Conservation (phyloP, 2,329 filamentous ascomycete genomes). For the Aureobasidium subglaciale region DNA sequence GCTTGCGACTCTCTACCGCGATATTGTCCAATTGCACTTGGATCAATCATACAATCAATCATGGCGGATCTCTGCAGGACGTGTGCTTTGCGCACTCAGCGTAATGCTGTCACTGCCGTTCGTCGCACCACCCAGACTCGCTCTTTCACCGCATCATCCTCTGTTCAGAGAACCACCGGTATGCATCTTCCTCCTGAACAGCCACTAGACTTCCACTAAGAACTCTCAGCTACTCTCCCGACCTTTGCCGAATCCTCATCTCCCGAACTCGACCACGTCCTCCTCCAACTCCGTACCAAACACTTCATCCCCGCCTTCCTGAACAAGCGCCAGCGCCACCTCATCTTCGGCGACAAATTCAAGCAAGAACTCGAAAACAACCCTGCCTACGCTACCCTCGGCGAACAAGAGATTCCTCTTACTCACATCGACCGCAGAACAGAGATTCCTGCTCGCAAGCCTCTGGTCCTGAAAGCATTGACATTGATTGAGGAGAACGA, state of each 20-base stretch:
- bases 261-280: slow-evolving; percentile 34
- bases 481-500: slow-evolving; percentile 23
- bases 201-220: background rate
- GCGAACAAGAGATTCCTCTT: slow-evolving; percentile 32
- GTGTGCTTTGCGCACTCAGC: slow-evolving; percentile 28
- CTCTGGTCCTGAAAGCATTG: slow-evolving; percentile 26
- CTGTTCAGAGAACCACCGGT: slow-evolving; percentile 9
- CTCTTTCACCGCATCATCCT: slow-evolving; percentile 9
- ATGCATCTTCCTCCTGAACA: background rate
- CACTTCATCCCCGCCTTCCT: slow-evolving; percentile 41
- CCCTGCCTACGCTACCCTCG: slow-evolving; percentile 36
- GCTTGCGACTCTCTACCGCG: background rate
- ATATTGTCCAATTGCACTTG: background rate
- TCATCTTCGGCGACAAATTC: slow-evolving; percentile 37
- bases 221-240: slow-evolving; percentile 31
- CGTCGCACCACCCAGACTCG: slow-evolving; percentile 11
- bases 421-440: slow-evolving; percentile 26
- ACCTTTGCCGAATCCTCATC: slow-evolving; percentile 35
- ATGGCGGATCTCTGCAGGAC: slow-evolving; percentile 27
- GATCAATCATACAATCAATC: slow-evolving; percentile 6
- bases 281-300: slow-evolving; percentile 35
- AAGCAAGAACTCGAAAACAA: slow-evolving; percentile 36
- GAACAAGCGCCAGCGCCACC: slow-evolving; percentile 32
- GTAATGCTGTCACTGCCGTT: slow-evolving; percentile 19
- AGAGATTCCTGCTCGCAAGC: slow-evolving; percentile 26